A percentile compares a stretch with the other conserved stretches of the same genome.
Evolutionary conservation across 805 yeast genomes (phyloP).

Genomic region (Nadsonia fulvescens): DNA sequence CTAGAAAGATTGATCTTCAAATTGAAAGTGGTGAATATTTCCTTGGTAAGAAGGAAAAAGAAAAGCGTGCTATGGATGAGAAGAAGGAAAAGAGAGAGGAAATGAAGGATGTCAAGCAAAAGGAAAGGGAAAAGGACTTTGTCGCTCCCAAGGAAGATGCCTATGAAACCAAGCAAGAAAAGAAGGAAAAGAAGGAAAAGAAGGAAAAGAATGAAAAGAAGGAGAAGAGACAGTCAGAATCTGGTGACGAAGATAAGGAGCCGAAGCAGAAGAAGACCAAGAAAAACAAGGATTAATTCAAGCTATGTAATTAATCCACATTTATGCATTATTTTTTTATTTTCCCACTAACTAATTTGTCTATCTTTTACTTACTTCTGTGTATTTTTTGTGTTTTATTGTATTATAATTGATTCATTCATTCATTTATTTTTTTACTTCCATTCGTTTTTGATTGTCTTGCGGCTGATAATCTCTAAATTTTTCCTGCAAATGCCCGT

Average conservation of each 20-base stretch:
- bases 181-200: slow-evolving; percentile 15
- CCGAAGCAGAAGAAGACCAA: slow-evolving; percentile 4
- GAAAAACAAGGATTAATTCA: slow-evolving; percentile 3
- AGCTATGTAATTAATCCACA: too few relatives aligned
- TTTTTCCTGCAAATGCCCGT: too few relatives aligned
- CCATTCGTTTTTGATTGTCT: too few relatives aligned
- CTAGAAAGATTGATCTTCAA: slow-evolving; percentile 92
- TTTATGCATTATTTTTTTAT: too few relatives aligned
- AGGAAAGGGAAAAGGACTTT: slow-evolving; percentile 59
- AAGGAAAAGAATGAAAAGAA: slow-evolving; percentile 14
- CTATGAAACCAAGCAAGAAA: slow-evolving; percentile 25
- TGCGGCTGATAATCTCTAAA: too few relatives aligned
- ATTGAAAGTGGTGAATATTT: slow-evolving; percentile 98
- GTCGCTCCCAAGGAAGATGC: slow-evolving; percentile 70
- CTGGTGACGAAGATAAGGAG: slow-evolving; percentile 3
- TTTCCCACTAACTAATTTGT: too few relatives aligned
- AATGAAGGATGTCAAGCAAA: slow-evolving; percentile 42
- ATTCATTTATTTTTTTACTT: too few relatives aligned
- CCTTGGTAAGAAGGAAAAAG: slow-evolving; percentile 73
- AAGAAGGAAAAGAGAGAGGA: slow-evolving; percentile 66
- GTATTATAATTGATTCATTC: too few relatives aligned
- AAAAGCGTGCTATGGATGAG: slow-evolving; percentile 47
- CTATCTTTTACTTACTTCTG: too few relatives aligned
- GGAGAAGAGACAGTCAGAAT: slow-evolving; percentile 15
- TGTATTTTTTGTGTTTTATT: too few relatives aligned